Base-by-base conservation (phyloP, 257 asterid genomes). In the Plectranthus barbatus region DNA sequence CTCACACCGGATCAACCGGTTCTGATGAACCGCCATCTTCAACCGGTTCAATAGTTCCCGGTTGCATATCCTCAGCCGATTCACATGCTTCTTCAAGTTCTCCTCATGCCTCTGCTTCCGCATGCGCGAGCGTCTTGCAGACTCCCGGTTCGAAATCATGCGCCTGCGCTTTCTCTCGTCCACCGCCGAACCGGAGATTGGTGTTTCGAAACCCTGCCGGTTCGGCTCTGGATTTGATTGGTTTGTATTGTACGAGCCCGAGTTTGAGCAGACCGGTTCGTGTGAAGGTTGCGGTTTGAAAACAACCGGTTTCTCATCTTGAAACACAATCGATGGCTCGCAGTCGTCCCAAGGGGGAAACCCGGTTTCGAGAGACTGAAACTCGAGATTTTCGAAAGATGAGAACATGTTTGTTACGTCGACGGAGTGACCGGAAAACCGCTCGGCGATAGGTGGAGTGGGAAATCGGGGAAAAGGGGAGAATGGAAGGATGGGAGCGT, bases 61-160 rank as follows among this genome's bases (percentile, higher is more conserved):
- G 81, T 86, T 88, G 66, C 47, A 74, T 1, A 63, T 34, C 67
- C 56, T 77, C 15, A 78, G 74, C 83, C 79, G 80, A 83, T 65
- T 83, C 77, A 68, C 75, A 74, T 81, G 83, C 82, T 57, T 79
- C 92, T 92, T 74, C 75, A 87, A 19, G 70, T 87, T 80, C 83
- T 85, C 95, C 84, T 82, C 13, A 57, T 87, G 95, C 48, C 66
- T 80, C 73, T 83, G 92, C 73, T 90, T 87, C 67, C 96, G 58
- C 93, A 81, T 67, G 20, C 97, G 86, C 14, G 97, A 90, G 73
- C 96, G 78, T 53, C 90, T 71, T 0, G 97, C 97, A 8, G 97
- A 90, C 62, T 87, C 96, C 51, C 97, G 86, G 96, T 90, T 90
- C 64, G 95, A 87, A 60, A 81, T 21, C 92, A 78, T 90, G 4